phyloP scores from a whole-genome alignment of 805 yeast genomes.

The Saturnispora saitoi region DNA sequence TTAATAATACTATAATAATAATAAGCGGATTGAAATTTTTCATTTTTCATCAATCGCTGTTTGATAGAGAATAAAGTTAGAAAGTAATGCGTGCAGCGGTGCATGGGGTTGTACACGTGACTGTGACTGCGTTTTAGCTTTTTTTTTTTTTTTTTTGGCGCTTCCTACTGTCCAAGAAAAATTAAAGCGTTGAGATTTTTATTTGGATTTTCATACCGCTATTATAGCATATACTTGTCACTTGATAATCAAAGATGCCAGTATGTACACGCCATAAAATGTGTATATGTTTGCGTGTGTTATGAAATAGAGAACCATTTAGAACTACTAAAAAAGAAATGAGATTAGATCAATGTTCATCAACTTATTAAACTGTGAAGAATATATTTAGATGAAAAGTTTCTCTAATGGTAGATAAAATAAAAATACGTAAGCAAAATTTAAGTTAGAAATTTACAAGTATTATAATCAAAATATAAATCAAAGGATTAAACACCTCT shows the following conservation, averaged over 20 bases:
- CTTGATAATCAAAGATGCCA: constrained; percentile 16
- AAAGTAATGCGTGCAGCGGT: neutral
- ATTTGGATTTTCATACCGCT: neutral
- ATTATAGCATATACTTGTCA: neutral
- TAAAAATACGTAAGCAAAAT: too few relatives aligned
- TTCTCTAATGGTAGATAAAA: too few relatives aligned
- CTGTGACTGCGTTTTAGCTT: neutral
- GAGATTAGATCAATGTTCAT: too few relatives aligned
- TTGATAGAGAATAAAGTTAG: neutral
- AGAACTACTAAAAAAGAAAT: too few relatives aligned
- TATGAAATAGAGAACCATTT: too few relatives aligned
- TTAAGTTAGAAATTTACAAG: too few relatives aligned
- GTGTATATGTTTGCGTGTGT: neutral
- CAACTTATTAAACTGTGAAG: too few relatives aligned
- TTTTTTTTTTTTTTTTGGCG: neutral
- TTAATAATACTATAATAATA: neutral
- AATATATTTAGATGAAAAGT: too few relatives aligned
- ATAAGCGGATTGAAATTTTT: constrained; percentile 1
- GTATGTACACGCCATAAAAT: constrained; percentile 13
- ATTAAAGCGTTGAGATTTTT: neutral
- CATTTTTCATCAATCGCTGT: neutral
- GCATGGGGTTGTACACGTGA: neutral
- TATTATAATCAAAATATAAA: too few relatives aligned
- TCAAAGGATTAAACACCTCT: too few relatives aligned
- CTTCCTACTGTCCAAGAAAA: neutral